These are phyloP conservation scores for Chlorencoelia australis DNA, from an alignment of 2,329 filamentous ascomycete species.

Conservation along the genomic window DNA sequence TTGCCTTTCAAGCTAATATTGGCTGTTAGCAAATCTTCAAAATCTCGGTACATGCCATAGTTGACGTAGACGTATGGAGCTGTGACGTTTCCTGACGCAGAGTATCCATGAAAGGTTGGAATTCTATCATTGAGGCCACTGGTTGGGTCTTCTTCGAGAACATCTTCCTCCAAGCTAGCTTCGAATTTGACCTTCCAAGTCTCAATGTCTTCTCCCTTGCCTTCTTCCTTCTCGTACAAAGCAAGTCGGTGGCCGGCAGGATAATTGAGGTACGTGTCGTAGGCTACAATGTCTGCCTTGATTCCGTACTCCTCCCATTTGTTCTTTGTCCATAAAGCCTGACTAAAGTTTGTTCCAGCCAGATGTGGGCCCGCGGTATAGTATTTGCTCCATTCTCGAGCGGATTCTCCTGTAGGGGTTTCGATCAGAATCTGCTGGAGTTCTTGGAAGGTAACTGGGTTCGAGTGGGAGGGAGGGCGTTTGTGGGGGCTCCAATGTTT, in stretches of 20 bases:
- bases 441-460: constrained; percentile 35
- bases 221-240: constrained; percentile 43
- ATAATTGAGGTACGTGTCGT: constrained; percentile 72
- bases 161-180: constrained; percentile 74
- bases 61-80: constrained; percentile 82
- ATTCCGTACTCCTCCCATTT: constrained; percentile 66
- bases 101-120: constrained; percentile 92
- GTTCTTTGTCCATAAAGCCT: constrained; percentile 61
- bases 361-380: constrained; percentile 70
- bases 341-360: constrained; percentile 67
- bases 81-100: constrained; percentile 84
- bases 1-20: constrained; percentile 72
- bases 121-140: constrained; percentile 62
- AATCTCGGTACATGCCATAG: constrained; percentile 81
- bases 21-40: constrained; percentile 65
- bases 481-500: constrained; percentile 26
- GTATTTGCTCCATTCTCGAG: constrained; percentile 65
- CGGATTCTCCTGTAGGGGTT: constrained; percentile 46
- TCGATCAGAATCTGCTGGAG: constrained; percentile 47
- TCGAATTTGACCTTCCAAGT: constrained; percentile 62
- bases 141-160: constrained; percentile 74
- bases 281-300: constrained; percentile 52
- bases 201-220: constrained; percentile 30
- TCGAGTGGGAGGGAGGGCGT: constrained; percentile 7
- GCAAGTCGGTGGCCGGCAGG: constrained; percentile 61